Evolutionary conservation across 2,329 filamentous ascomycete genomes (phyloP), one percentile per base, ranked within the genome.

Genomic region (Blastomyces emzantsi): DNA sequence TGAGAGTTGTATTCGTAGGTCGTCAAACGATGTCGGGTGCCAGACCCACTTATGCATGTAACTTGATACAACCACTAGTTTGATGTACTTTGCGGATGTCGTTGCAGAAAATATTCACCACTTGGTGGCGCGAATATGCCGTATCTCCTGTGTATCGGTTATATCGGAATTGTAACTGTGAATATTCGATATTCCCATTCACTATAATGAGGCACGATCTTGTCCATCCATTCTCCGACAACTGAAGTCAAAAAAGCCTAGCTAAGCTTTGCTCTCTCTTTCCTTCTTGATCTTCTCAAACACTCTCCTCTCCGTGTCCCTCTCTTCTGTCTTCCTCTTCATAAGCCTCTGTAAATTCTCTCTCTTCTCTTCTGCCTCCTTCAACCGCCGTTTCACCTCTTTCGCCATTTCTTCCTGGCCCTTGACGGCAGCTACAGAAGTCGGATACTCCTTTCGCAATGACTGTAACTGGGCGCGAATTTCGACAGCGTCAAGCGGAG

Each of bases 241-340:
- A 52, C 1, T 17, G 25, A 52, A 30, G 22, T 15, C 25, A 13
- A 28, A 17, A 17, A 56, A 5, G 11, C 15, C 36, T 6, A 36
- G 43, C 28, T 49, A 36, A 36, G 41, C 19, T 43, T 36, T 60
- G 5, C 41, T 61, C 60, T 69, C 69, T 64, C 75, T 77, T 45
- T 73, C 74, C 64, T 75, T 72, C 63, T 77, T 76, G 55, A 74
- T 77, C 62, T 78, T 78, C 57, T 73, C 74, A 1, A 78, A 67
- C 2, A 78, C 73, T 62, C 75, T 78, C 69, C 77, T 70, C 66
- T 78, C 76, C 4, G 71, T 76, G 61, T 78, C 74, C 43, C 75
- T 70, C 64, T 78, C 76, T 64, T 77, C 77, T 15, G 72, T 71
- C 66, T 78, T 78, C 67, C 77, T 77, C 62, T 78, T 75, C 67